Evolutionary conservation across 352 stramenopile genomes (phyloP).

Genomic region (Aphanomyces astaci): DNA sequence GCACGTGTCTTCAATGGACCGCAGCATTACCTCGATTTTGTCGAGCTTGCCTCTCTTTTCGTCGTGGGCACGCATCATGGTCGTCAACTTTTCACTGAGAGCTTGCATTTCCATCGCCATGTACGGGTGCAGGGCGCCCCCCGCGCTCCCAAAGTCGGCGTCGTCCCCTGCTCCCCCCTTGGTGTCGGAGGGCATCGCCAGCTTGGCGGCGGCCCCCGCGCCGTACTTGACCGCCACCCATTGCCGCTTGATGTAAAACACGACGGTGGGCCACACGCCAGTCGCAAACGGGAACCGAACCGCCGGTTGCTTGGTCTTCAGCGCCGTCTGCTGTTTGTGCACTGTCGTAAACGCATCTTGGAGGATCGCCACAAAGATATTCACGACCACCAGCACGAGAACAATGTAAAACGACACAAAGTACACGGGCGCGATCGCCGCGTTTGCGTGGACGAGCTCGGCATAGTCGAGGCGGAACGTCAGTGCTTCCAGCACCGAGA

Average conservation of each 20-base stretch:
- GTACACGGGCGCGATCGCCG: slow-evolving; percentile 48
- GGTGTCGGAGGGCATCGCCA: slow-evolving; percentile 24
- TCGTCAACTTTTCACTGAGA: slow-evolving; percentile 35
- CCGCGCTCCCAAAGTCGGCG: neutral
- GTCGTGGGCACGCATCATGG: slow-evolving; percentile 45
- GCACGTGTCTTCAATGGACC: slow-evolving; percentile 57
- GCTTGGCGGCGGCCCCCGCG: slow-evolving; percentile 24
- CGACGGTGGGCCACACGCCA: slow-evolving; percentile 29
- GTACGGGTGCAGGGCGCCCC: slow-evolving; percentile 31
- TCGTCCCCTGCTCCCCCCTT: slow-evolving; percentile 24
- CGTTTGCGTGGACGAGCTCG: slow-evolving; percentile 36
- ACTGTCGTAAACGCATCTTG: slow-evolving; percentile 48
- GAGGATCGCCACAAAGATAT: slow-evolving; percentile 66
- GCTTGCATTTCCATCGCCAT: slow-evolving; percentile 29
- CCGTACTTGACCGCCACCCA: slow-evolving; percentile 36
- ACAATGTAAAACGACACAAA: slow-evolving; percentile 67
- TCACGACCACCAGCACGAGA: slow-evolving; percentile 57
- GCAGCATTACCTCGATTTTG: slow-evolving; percentile 50
- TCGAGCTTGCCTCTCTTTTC: slow-evolving; percentile 49
- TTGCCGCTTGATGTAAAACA: slow-evolving; percentile 27
- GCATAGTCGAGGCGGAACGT: slow-evolving; percentile 49
- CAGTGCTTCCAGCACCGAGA: slow-evolving; percentile 55
- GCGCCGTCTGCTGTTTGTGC: slow-evolving; percentile 29
- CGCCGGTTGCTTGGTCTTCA: slow-evolving; percentile 25
- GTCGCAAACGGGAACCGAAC: slow-evolving; percentile 49